Base-by-base conservation (phyloP, 2,329 filamentous ascomycete species). In the Alternaria sp. region DNA sequence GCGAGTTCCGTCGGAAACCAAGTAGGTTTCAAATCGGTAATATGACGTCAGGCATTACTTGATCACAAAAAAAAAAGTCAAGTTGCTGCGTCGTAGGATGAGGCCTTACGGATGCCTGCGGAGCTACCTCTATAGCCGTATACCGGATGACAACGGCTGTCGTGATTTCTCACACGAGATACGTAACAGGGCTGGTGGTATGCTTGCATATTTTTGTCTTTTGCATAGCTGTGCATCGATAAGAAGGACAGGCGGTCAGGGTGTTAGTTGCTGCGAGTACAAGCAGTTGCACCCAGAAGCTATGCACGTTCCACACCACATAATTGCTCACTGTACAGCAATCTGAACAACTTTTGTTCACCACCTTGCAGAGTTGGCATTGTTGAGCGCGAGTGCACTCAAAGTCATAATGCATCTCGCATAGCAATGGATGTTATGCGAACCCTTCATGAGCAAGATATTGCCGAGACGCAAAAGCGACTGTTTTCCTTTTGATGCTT, bases 31-130 rank as follows among this genome's bases (percentile, higher is more conserved):
- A 66, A 44, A 49, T 41, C 59, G 50, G 45, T 36, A 49, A 18
- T 25, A 25, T 70, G 67, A 70, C 66, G 66, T 70, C 67, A 70
- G 34, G 32, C 41, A 34, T 32, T 6, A 58, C 55, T 44, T 41
- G 18, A 54, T 53, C 45, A 50, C 45, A 48, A 62, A 60, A 51
- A 59, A 51, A 61, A 59, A 59, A 59, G 38, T 57, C 28, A 18
- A 49, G 46, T 38, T n/a, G 22, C 40, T 30, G 40, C 46, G 45
- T 50, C 32, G 32, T 16, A 8, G 32, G 16, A 36, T 16, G 46
- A 20, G 30, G 32, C 46, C 32, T 50, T 36, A 32, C 46, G 32
- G 46, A 50, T 38, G 46, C 34, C 14, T 6, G 46, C 46, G 20
- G 46, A 27, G 16, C 16, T 16, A 3, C 7, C 30, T 50, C 46